Conservation (phyloP, 371 early-diverging fungal genomes). For the Cladochytrium tenue region DNA sequence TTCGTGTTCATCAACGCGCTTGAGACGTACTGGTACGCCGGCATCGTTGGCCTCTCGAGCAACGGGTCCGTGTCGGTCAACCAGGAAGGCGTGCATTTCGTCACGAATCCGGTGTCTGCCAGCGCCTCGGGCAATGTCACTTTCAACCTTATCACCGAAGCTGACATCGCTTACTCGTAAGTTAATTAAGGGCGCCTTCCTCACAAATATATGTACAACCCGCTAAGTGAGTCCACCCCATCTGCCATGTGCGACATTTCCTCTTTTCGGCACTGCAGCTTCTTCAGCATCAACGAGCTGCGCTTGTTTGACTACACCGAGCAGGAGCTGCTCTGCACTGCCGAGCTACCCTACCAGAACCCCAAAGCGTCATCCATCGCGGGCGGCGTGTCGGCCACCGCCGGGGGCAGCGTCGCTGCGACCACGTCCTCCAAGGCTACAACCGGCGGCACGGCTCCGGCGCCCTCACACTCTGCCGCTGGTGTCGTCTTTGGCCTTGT, state of each 20-base stretch:
- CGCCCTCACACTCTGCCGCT: too few species aligned
- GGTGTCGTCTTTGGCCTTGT: too few species aligned
- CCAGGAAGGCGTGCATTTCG: conserved; percentile 18
- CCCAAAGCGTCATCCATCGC: not conserved
- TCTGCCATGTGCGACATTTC: not conserved
- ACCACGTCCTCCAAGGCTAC: not conserved
- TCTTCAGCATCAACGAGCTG: conserved; percentile 23
- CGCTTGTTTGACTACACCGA: conserved; percentile 20
- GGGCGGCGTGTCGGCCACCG: not conserved
- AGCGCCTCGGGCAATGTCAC: conserved; percentile 5
- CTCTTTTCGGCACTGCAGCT: conserved; percentile 6
- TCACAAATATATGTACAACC: too few species aligned
- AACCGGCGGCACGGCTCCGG: not conserved
- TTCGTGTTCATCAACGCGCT: conserved; percentile 24
- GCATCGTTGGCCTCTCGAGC: conserved; percentile 13
- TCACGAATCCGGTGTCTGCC: conserved; percentile 5
- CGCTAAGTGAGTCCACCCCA: too few species aligned
- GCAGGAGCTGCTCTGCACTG: conserved; percentile 19
- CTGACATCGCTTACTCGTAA: conserved; percentile 17
- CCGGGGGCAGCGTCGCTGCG: not conserved
- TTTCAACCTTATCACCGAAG: conserved; percentile 9
- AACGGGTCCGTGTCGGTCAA: conserved; percentile 3
- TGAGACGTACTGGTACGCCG: conserved; percentile 27
- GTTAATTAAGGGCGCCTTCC: not conserved
- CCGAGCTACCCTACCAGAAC: conserved; percentile 17